Conservation (phyloP, 2,329 filamentous ascomycete genomes). For the Diaporthe sp. region DNA sequence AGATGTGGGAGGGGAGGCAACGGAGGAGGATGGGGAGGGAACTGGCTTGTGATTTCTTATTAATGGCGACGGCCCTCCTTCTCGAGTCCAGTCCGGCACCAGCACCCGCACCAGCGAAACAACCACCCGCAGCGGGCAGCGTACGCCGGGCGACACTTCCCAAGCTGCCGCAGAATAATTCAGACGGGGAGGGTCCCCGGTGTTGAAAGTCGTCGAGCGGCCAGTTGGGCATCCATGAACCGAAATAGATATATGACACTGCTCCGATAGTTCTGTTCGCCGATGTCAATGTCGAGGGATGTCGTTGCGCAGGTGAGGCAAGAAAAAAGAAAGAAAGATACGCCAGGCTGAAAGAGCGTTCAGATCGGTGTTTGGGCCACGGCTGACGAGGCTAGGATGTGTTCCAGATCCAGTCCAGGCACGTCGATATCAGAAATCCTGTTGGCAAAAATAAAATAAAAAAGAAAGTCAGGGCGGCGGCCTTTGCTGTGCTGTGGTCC, state of each 20-base stretch:
- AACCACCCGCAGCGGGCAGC: slow-evolving; percentile 14
- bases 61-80: slow-evolving; percentile 6
- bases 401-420: slow-evolving; percentile 29
- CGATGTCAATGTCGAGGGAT: neutral
- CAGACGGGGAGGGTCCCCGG: slow-evolving; percentile 7
- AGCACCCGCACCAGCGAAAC: neutral
- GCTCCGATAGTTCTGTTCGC: neutral
- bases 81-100: neutral
- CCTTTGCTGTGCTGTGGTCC: neutral
- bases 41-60: slow-evolving; percentile 27
- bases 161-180: slow-evolving; percentile 1
- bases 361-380: neutral
- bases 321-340: neutral
- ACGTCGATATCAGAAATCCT: neutral
- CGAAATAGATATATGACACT: slow-evolving; percentile 1
- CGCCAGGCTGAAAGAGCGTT: neutral
- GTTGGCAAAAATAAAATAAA: neutral
- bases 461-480: neutral
- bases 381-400: slow-evolving; percentile 27
- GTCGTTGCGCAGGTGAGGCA: slow-evolving; percentile 24
- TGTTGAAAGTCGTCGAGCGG: slow-evolving; percentile 4
- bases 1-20: slow-evolving; percentile 3
- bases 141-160: slow-evolving; percentile 8
- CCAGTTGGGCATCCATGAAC: slow-evolving; percentile 26
- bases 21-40: neutral